Base-by-base conservation (phyloP, 257 asterid genomes). In the Voacanga thouarsii region DNA sequence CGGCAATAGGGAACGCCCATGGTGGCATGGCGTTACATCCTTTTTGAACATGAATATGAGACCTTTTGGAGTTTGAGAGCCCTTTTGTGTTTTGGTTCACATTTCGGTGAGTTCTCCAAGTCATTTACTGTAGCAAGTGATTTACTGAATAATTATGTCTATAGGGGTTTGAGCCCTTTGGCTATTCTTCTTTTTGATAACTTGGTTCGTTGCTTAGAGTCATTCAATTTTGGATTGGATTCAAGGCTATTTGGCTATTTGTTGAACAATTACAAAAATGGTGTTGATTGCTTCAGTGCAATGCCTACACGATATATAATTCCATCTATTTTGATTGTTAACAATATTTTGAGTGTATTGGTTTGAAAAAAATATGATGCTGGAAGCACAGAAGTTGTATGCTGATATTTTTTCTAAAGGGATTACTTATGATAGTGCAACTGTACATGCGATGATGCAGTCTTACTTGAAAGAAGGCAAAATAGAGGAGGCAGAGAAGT, bases 391-490 rank as follows among this genome's bases (percentile, higher is more conserved):
- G 8, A 80, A n/a, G 44, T 66, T 94, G 85, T 92, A 84, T 77
- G 56, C 65, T 77, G 90, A 71, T 75, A 28, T 88, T 23, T 82
- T 81, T 50, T 59, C 65, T 41, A 88, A 88, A 80, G 83, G 80
- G n/a, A 53, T 79, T 69, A 47, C 26, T 44, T 88, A 84, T 78
- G 94, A 91, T 81, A 77, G 84, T 81, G 84, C 79, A 14, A 84
- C 96, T 26, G 90, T 95, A 75, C 72, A 86, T 80, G 74, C 83
- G 82, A 86, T 95, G 87, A 95, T 95, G 98, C 26, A 87, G 2
- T 87, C 87, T 9, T 84, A 87, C 81, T 59, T 91, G 78, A 84
- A 84, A 77, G 89, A 85, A 82, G 93, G 87, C 76, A 88, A 80
- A 53, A 83, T 78, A 77, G 93, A 86, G 56, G 89, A 89, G 81